phyloP scores from a whole-genome alignment of 2,329 filamentous ascomycete species.

The Penicillium verrucosum region DNA sequence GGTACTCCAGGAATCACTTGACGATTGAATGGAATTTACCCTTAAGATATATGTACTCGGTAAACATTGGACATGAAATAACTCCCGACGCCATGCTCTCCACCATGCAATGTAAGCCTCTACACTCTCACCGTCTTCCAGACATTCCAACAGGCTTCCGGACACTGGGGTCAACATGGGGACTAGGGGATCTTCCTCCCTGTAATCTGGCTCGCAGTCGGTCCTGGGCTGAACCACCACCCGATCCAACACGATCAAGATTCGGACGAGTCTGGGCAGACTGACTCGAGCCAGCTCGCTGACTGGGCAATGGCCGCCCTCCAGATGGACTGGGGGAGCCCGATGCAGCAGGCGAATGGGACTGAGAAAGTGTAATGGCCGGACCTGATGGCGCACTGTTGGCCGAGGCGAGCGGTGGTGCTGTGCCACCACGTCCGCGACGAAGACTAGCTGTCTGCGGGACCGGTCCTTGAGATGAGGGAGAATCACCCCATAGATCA shows the following conservation, averaged over 20 bases:
- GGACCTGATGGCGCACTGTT: conserved; percentile 24
- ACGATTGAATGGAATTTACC: neutral
- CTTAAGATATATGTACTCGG: conserved; percentile 1
- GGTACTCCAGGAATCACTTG: neutral
- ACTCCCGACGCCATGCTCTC: conserved; percentile 22
- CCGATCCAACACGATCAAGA: conserved; percentile 26
- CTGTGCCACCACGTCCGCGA: conserved; percentile 31
- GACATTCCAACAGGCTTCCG: conserved; percentile 34
- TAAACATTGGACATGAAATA: conserved; percentile 6
- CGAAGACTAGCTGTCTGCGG: conserved; percentile 41
- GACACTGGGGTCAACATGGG: conserved; percentile 32
- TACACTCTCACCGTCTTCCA: conserved; percentile 16
- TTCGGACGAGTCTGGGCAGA: conserved; percentile 39
- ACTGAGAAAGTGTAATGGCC: conserved; percentile 19
- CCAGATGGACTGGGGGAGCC: conserved; percentile 25
- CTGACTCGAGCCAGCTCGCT: conserved; percentile 73
- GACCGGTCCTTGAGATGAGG: conserved; percentile 25
- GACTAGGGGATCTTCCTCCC: conserved; percentile 45
- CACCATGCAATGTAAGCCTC: conserved; percentile 8
- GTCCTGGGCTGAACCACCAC: conserved; percentile 64
- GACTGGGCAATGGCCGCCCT: conserved; percentile 66
- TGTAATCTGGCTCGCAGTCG: conserved; percentile 76
- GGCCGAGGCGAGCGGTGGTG: conserved; percentile 20
- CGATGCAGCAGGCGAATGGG: conserved; percentile 26
- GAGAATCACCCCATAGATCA: conserved; percentile 57